Base-by-base conservation (phyloP, 345 rosid genomes). In the Rhodamnia rubescens region DNA sequence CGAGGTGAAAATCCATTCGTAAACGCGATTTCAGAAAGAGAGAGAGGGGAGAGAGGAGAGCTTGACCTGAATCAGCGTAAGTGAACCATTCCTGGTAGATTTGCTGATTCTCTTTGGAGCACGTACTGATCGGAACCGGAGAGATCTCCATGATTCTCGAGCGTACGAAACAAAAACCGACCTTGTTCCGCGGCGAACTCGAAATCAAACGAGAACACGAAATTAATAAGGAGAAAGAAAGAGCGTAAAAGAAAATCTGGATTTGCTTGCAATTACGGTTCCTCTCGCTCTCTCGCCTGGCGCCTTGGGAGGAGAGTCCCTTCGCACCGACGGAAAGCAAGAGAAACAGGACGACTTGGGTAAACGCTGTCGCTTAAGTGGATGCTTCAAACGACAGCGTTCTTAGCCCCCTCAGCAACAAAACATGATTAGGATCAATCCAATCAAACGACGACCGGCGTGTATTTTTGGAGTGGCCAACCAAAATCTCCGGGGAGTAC, bases 61-160 rank as follows among this genome's bases (percentile, higher is more conserved):
- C 78, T 20, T 85, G 74, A 96, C 98, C 99, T 88, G 98, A 92
- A 92, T 97, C 99, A 16, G 98, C 95, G 86, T 84, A 91, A 86
- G 50, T 88, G 84, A 97, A 97, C 98, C 99, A 95, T n/a, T 94
- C 95, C 86, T 92, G 95, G 88, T 95, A 97, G 91, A 92, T 93
- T 88, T 85, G 85, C 86, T 95, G 96, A 83, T 93, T 88, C 90
- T 95, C 97, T 86, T 95, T 97, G 18, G 98, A 92, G 88, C 98
- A 95, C 15, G 94, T 92, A 32, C 94, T 91, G 87, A 92, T 89
- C 82, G 94, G 90, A 57, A 90, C 90, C 36, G 95, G 47, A 50
- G 91, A 93, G 84, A 96, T 91, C 91, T 96, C 99, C 98, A 96
- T 96, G 50, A 40, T 52, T 51, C 26, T 49, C 84, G 49, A 58